Evolutionary conservation across 371 early-diverging fungal genomes (phyloP).

Genomic region (Apophysomyces ossiformis): DNA sequence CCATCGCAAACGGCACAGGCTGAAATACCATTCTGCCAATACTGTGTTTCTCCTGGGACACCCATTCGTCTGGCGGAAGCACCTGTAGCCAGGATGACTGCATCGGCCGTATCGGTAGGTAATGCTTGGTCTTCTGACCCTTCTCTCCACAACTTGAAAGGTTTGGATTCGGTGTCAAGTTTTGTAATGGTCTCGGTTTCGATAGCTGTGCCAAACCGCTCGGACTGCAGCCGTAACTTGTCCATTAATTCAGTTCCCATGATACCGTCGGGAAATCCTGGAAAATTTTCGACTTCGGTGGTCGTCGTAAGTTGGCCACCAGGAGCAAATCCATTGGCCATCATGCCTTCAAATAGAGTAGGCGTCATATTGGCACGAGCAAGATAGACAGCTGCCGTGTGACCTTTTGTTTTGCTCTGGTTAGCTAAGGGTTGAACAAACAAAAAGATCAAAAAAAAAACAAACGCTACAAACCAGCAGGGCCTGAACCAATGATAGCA

Average conservation of each 20-base stretch:
- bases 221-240: constrained; percentile 82
- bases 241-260: constrained; percentile 84
- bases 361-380: constrained; percentile 93
- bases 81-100: constrained; percentile 97
- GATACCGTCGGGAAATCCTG: constrained; percentile 86
- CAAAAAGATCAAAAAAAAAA: not conserved
- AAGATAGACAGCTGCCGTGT: constrained; percentile 95
- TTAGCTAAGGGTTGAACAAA: not conserved
- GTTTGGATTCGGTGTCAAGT: constrained; percentile 79
- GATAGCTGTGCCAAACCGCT: constrained; percentile 83
- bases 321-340: constrained; percentile 89
- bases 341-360: constrained; percentile 96
- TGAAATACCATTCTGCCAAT: constrained; percentile 89
- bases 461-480: constrained; percentile 67
- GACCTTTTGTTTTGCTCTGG: constrained; percentile 45
- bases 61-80: constrained; percentile 96
- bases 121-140: constrained; percentile 69
- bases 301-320: constrained; percentile 94
- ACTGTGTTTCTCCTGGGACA: constrained; percentile 59
- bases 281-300: constrained; percentile 92
- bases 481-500: constrained; percentile 87
- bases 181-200: constrained; percentile 90
- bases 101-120: constrained; percentile 76
- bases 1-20: constrained; percentile 99
- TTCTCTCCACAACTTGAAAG: constrained; percentile 95